Evolutionary conservation across 257 asterid species (phyloP).

Genomic region (Solanum bulbocastanum): DNA sequence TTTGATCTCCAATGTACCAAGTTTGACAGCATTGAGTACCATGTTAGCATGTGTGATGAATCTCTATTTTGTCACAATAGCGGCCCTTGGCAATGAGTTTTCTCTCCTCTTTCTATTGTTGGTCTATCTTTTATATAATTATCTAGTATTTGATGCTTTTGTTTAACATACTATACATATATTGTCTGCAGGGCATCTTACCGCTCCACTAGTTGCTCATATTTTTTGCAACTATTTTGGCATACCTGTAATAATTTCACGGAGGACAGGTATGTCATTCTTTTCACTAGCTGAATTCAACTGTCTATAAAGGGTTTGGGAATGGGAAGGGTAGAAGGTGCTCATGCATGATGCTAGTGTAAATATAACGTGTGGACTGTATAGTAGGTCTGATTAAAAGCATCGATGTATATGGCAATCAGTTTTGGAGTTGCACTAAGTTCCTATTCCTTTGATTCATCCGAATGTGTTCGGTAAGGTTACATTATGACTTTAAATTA

Average conservation of each 20-base stretch:
- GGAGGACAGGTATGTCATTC: constrained; percentile 45
- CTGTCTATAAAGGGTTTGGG: background rate
- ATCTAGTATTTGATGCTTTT: background rate
- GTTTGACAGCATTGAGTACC: background rate
- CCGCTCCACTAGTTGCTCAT: constrained; percentile 84
- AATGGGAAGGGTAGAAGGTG: background rate
- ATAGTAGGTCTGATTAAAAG: background rate
- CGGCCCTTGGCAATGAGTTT: background rate
- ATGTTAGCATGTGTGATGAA: background rate
- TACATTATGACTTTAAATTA: background rate
- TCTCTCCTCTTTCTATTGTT: background rate
- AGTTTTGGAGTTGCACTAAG: background rate
- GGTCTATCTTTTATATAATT: background rate
- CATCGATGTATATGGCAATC: background rate
- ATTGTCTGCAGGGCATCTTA: constrained; percentile 53
- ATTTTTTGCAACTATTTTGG: constrained; percentile 93
- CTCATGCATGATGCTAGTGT: background rate
- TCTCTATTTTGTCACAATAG: background rate
- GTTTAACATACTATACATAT: background rate
- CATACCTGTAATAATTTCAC: constrained; percentile 56
- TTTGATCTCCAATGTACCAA: background rate
- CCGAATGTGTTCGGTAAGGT: background rate
- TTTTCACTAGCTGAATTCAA: background rate
- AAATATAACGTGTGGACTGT: background rate
- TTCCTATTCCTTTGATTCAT: background rate